phyloP scores from a whole-genome alignment of 306 rosid species.

The Rubus parviflorus region DNA sequence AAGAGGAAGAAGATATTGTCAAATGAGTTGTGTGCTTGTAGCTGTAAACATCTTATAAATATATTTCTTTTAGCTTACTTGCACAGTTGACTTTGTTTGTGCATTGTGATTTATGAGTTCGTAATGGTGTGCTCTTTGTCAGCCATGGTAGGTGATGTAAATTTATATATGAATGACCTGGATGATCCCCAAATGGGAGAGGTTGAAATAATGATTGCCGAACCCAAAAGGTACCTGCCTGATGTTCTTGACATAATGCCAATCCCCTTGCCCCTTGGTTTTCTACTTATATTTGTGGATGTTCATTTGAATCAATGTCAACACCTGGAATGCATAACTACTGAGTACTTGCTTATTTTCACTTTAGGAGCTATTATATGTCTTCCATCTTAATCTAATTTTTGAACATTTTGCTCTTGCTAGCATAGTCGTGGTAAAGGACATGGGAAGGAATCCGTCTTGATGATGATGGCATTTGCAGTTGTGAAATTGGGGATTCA shows the following conservation, averaged over 20 bases:
- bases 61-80: background rate
- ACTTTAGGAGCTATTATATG: background rate
- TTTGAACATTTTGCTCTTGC: slow-evolving; percentile 41
- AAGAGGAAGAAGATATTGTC: background rate
- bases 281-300: background rate
- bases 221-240: slow-evolving; percentile 59
- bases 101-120: slow-evolving; percentile 12
- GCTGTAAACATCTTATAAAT: background rate
- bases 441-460: slow-evolving; percentile 72
- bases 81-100: background rate
- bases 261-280: slow-evolving; percentile 3
- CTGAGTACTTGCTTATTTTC: background rate
- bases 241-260: slow-evolving; percentile 6
- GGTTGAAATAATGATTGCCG: slow-evolving; percentile 95
- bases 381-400: slow-evolving; percentile 10
- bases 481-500: slow-evolving; percentile 62
- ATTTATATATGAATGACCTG: slow-evolving; percentile 77
- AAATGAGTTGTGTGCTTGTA: background rate
- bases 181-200: slow-evolving; percentile 77
- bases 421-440: slow-evolving; percentile 87
- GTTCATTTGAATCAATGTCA: background rate
- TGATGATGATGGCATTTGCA: slow-evolving; percentile 86
- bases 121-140: slow-evolving; percentile 35
- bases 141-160: slow-evolving; percentile 98
- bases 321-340: background rate